Evolutionary conservation across 2,329 filamentous ascomycete genomes (phyloP).

Genomic region (Colletotrichum sp.): DNA sequence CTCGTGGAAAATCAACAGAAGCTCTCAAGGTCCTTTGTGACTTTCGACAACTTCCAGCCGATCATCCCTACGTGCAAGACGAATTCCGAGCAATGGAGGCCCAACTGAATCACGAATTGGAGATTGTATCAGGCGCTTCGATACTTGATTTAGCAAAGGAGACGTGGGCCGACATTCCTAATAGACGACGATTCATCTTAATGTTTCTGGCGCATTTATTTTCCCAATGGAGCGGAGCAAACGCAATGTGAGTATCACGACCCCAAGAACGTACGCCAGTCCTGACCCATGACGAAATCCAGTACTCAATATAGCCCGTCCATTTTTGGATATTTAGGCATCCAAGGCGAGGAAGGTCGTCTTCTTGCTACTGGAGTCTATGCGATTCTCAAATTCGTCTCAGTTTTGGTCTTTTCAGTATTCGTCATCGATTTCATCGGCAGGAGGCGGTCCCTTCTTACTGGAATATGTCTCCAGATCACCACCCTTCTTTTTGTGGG

Average conservation of each 20-base stretch:
- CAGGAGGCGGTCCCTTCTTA: conserved; percentile 35
- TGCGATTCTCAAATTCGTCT: conserved; percentile 32
- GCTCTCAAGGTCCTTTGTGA: conserved; percentile 24
- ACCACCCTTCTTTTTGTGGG: conserved; percentile 33
- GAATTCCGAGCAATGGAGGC: conserved; percentile 34
- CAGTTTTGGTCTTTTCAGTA: conserved; percentile 29
- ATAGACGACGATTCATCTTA: conserved; percentile 33
- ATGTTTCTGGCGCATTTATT: conserved; percentile 33
- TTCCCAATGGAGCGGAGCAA: conserved; percentile 32
- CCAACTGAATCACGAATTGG: conserved; percentile 37
- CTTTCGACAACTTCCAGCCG: conserved; percentile 29
- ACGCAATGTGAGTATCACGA: conserved; percentile 23
- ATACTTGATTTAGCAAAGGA: conserved; percentile 37
- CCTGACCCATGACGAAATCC: background rate
- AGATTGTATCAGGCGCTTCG: conserved; percentile 33
- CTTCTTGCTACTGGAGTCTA: conserved; percentile 31
- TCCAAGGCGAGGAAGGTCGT: conserved; percentile 24
- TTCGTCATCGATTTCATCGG: conserved; percentile 36
- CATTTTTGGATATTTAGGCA: conserved; percentile 33
- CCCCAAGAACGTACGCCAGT: background rate
- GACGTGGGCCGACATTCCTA: conserved; percentile 30
- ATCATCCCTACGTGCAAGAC: conserved; percentile 29
- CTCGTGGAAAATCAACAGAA: conserved; percentile 23
- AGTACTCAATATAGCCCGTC: conserved; percentile 31
- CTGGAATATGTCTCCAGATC: conserved; percentile 36